Base-by-base conservation (phyloP, 228 moss, liverwort and hornwort genomes). In the Sphagnum magellanicum region DNA sequence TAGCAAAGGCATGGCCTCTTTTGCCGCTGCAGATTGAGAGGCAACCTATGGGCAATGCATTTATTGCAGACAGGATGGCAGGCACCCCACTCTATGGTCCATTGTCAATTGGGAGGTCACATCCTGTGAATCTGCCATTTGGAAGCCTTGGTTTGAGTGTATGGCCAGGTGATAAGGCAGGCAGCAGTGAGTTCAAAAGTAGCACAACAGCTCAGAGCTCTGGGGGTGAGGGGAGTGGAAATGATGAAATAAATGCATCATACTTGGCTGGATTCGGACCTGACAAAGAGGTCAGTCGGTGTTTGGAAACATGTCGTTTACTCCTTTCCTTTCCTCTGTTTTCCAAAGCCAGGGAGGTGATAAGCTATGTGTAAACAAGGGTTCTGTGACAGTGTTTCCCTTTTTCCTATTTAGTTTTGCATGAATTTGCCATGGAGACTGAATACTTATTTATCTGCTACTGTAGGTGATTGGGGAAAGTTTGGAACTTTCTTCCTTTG, bases 1-100 rank as follows among this genome's bases (percentile, higher is more conserved):
- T 97, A 10, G 84, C 84, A 17, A 97, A 97, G 74, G 96, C 96
- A 60, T 97, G 96, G 96, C 88, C 94, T 2, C 77, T 94, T 65
- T 51, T 77, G 61, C 69, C 85, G 48, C 80, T 80, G 67, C 74
- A 84, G 63, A 81, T 76, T 47, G 83, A 79, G 51, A 89, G 88
- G 64, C 75, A 64, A 16, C 72, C 69, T 17, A 81, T 74, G 48
- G 81, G 66, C 10, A 71, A 73, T 71, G 87, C 79, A 67, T 79
- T 86, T 70, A 32, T 32, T 32, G 77, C 71, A 53, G 87, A 90
- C 66, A 89, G 82, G 63, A 87, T 81, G 60, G 82, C 84, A 15
- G 88, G 91, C 60, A 88, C 84, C 48, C 88, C 96, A 51, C 77
- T 93, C 16, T 93, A 93, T 59, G 96, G 96, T 8, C 93, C 93